Conservation (phyloP, 2,329 filamentous ascomycete species). For the Cladosporium cucumerinum region DNA sequence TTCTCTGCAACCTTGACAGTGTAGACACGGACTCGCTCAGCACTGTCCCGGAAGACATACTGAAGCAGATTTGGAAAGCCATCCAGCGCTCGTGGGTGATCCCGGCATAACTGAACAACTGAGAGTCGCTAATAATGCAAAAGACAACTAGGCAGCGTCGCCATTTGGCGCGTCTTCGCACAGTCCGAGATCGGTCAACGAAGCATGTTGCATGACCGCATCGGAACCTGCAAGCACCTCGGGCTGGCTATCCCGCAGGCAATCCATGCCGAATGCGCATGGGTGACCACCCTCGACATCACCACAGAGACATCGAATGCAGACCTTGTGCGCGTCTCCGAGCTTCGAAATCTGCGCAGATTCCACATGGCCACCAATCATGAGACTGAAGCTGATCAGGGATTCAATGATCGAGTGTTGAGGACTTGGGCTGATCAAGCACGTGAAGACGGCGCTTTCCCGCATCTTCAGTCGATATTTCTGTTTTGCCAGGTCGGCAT, state of each 20-base stretch:
- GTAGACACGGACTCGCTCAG: conserved; percentile 20
- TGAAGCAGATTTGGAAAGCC: conserved; percentile 21
- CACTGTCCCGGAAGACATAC: conserved; percentile 13
- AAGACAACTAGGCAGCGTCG: conserved; percentile 13
- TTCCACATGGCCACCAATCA: conserved; percentile 16
- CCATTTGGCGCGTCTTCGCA: conserved; percentile 18
- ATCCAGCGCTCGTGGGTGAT: conserved; percentile 16
- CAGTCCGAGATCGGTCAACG: not conserved
- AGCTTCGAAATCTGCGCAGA: conserved; percentile 19
- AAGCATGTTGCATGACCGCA: not conserved
- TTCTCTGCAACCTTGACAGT: conserved; percentile 20
- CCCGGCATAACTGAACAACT: not conserved
- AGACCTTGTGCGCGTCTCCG: conserved; percentile 18
- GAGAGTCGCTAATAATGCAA: not conserved
- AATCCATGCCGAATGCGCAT: conserved; percentile 15
- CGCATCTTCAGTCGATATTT: conserved; percentile 21
- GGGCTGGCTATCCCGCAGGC: not conserved
- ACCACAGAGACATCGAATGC: not conserved
- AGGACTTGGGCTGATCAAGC: conserved; percentile 24
- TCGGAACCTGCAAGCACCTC: not conserved
- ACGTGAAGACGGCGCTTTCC: conserved; percentile 18
- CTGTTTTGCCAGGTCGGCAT: conserved; percentile 17
- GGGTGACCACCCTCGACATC: conserved; percentile 23
- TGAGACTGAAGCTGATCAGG: not conserved
- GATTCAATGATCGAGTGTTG: conserved; percentile 22